Percentiles rank a stretch among this genome's conserved stretches.
phyloP scores from a whole-genome alignment of 345 rosid genomes.

The Hypericum androsaemum region DNA sequence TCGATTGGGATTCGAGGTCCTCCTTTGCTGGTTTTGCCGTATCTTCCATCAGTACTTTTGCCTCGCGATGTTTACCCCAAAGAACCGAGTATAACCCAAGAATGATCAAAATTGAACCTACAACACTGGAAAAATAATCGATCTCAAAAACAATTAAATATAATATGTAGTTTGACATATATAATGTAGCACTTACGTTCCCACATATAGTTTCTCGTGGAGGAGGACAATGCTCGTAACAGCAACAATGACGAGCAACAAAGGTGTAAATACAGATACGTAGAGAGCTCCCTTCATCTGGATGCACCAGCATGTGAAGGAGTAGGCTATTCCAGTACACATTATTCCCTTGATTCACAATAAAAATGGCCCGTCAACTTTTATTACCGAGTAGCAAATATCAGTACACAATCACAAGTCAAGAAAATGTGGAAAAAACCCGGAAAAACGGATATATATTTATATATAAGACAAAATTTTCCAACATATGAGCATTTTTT shows the following conservation, averaged over 20 bases:
- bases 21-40: conserved; percentile 7
- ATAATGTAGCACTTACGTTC: conserved; percentile 43
- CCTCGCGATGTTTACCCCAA: conserved; percentile 83
- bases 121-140: conserved; percentile 25
- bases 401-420: too few species aligned
- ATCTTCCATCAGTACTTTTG: conserved; percentile 4
- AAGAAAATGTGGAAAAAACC: too few species aligned
- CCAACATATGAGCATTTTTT: too few species aligned
- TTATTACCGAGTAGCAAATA: too few species aligned
- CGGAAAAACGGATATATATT: too few species aligned
- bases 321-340: conserved; percentile 60
- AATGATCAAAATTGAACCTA: conserved; percentile 66
- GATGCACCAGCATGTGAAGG: conserved; percentile 61
- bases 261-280: conserved; percentile 79
- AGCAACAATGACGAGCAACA: conserved; percentile 60
- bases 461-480: too few species aligned
- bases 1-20: conserved; percentile 29
- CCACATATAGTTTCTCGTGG: conserved; percentile 61
- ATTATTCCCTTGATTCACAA: conserved; percentile 49
- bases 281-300: conserved; percentile 76
- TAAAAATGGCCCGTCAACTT: too few species aligned
- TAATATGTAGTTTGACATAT: not conserved
- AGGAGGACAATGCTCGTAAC: conserved; percentile 74
- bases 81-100: conserved; percentile 66
- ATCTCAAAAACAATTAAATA: not conserved